Conservation (phyloP, 2,329 filamentous ascomycete genomes). For the Clonostachys rhizophaga region DNA sequence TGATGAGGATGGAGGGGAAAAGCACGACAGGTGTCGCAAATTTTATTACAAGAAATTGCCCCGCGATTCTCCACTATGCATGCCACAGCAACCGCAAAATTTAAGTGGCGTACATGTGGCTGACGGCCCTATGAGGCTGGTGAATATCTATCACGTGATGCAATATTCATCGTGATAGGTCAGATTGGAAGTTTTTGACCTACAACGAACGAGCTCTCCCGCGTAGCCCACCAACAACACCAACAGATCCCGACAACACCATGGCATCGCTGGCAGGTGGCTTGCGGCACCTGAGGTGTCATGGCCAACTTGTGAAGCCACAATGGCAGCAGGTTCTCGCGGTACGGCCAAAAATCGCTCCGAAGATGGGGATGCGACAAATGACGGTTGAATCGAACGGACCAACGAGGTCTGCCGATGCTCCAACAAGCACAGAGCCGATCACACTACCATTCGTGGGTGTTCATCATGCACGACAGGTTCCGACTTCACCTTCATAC, state of each 20-base stretch:
- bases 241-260: conserved; percentile 6
- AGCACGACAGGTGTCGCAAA: conserved; percentile 9
- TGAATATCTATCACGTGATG: background rate
- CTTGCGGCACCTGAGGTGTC: conserved; percentile 27
- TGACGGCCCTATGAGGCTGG: background rate
- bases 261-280: conserved; percentile 28
- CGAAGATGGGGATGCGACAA: conserved; percentile 1
- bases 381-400: conserved; percentile 5
- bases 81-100: background rate
- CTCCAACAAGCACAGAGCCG: conserved; percentile 6
- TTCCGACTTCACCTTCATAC: conserved; percentile 88
- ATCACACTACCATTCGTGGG: conserved; percentile 17
- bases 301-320: conserved; percentile 9
- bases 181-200: background rate
- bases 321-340: conserved; percentile 4
- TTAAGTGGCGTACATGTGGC: background rate
- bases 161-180: background rate
- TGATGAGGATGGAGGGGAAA: conserved; percentile 9
- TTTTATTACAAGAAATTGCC: conserved; percentile 17
- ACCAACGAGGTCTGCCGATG: background rate
- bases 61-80: background rate
- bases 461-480: conserved; percentile 58
- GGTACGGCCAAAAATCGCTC: conserved; percentile 1
- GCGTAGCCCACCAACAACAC: conserved; percentile 2
- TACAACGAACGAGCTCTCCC: background rate